phyloP scores from a whole-genome alignment of 305 asterid species.

The Ajuga reptans region DNA sequence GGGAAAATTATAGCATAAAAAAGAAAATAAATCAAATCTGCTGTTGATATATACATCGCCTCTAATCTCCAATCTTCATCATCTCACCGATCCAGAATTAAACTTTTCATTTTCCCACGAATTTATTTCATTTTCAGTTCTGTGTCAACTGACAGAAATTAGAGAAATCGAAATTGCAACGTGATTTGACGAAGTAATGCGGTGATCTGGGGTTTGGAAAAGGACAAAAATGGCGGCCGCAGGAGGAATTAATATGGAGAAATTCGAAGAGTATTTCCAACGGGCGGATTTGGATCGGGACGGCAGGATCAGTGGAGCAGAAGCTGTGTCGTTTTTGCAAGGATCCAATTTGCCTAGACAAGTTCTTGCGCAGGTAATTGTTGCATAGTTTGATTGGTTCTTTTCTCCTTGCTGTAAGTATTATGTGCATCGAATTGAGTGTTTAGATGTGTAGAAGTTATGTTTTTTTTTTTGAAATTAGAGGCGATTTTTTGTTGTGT shows the following conservation, averaged over 20 bases:
- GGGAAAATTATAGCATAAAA: background rate
- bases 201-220: slow-evolving; percentile 24
- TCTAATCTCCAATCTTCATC: slow-evolving; percentile 12
- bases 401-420: background rate
- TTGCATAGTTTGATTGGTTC: slow-evolving; percentile 1
- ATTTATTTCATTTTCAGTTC: background rate
- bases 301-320: slow-evolving; percentile 80
- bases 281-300: slow-evolving; percentile 88
- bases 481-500: background rate
- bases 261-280: slow-evolving; percentile 35
- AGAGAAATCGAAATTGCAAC: background rate
- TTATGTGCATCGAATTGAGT: background rate
- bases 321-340: slow-evolving; percentile 71
- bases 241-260: slow-evolving; percentile 10
- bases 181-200: slow-evolving; percentile 23
- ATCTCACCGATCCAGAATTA: slow-evolving; percentile 5
- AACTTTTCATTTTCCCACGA: background rate
- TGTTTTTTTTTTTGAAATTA: background rate
- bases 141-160: slow-evolving; percentile 1
- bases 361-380: slow-evolving; percentile 64
- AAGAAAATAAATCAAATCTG: background rate
- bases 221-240: slow-evolving; percentile 38
- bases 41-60: background rate
- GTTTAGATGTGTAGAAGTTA: slow-evolving; percentile 3
- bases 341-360: slow-evolving; percentile 75